These are phyloP conservation scores for Amanita rimosa DNA, from an alignment of 768 basidiomycete species.

Conservation along the genomic window DNA sequence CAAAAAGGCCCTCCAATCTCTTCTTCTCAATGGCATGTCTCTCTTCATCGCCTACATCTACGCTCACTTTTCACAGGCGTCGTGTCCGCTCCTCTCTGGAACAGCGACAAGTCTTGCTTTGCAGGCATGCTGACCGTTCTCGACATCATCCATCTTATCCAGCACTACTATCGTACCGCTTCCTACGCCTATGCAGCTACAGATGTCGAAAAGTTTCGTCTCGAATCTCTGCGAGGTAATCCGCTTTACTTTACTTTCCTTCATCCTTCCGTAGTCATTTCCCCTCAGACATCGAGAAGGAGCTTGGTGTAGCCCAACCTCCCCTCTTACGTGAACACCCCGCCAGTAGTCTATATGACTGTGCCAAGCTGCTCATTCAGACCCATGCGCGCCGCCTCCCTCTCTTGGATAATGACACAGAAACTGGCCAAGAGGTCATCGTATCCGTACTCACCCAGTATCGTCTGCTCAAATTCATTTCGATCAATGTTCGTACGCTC, in stretches of 20 bases:
- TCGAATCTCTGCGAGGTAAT: slow-evolving; percentile 83
- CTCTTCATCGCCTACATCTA: slow-evolving; percentile 4
- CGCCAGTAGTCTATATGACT: slow-evolving; percentile 78
- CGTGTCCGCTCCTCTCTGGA: slow-evolving; percentile 97
- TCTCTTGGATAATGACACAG: slow-evolving; percentile 84
- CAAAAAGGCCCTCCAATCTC: slow-evolving; percentile 86
- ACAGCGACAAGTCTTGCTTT: slow-evolving; percentile 86
- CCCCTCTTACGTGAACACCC: slow-evolving; percentile 88
- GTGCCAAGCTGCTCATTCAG: slow-evolving; percentile 80
- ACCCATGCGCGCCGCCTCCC: slow-evolving; percentile 94
- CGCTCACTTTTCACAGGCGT: slow-evolving; percentile 48
- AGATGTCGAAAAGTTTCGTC: slow-evolving; percentile 86
- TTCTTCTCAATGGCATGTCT: slow-evolving; percentile 62
- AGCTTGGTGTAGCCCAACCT: slow-evolving; percentile 84
- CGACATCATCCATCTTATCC: slow-evolving; percentile 98
- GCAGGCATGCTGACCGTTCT: slow-evolving; percentile 99
- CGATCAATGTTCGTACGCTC: slow-evolving; percentile 69
- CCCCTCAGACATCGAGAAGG: slow-evolving; percentile 81
- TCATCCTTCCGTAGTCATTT: slow-evolving; percentile 4
- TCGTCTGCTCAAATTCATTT: slow-evolving; percentile 94
- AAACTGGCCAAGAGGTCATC: slow-evolving; percentile 92
- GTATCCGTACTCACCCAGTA: slow-evolving; percentile 96
- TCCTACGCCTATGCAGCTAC: slow-evolving; percentile 76
- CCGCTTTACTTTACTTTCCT: slow-evolving; percentile 1
- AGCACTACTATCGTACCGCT: slow-evolving; percentile 90